phyloP scores from a whole-genome alignment of 495 filamentous ascomycete species.

The Talaromyces adpressus region DNA sequence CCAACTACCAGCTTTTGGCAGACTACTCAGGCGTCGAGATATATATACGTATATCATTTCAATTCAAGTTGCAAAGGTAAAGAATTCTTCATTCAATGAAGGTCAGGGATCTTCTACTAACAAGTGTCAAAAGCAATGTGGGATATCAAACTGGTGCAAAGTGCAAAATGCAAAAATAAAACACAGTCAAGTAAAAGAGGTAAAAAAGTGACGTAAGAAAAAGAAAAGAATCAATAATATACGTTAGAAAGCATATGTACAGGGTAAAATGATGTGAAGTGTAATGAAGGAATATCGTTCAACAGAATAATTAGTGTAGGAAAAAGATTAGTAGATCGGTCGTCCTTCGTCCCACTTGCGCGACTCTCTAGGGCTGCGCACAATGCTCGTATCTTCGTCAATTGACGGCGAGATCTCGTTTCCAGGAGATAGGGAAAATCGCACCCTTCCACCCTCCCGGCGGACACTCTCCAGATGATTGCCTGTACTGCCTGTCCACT shows the following conservation, averaged over 20 bases:
- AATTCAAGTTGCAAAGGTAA: background rate
- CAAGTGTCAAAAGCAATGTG: background rate
- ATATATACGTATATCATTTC: background rate
- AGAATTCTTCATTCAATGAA: background rate
- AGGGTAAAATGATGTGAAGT: slow-evolving; percentile 1
- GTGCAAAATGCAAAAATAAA: background rate
- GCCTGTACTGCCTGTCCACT: slow-evolving; percentile 75
- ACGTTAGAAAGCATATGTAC: slow-evolving; percentile 4
- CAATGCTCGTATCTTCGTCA: slow-evolving; percentile 13
- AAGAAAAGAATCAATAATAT: background rate
- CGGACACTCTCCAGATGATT: slow-evolving; percentile 30
- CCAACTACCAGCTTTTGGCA: background rate
- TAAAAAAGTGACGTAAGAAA: background rate
- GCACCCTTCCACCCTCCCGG: slow-evolving; percentile 41
- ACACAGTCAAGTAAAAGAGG: background rate
- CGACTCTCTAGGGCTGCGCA: slow-evolving; percentile 25
- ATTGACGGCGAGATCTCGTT: slow-evolving; percentile 32
- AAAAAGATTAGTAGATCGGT: slow-evolving; percentile 50
- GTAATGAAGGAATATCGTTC: slow-evolving; percentile 1
- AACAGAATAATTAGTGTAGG: background rate
- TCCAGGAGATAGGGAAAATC: slow-evolving; percentile 21
- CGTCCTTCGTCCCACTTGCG: slow-evolving; percentile 58
- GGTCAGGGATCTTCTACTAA: background rate
- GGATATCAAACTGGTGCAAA: background rate
- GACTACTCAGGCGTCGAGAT: no score